Evolutionary conservation across 1,284 basidiomycete species (phyloP).

Genomic region (Rugosomyces carneus): DNA sequence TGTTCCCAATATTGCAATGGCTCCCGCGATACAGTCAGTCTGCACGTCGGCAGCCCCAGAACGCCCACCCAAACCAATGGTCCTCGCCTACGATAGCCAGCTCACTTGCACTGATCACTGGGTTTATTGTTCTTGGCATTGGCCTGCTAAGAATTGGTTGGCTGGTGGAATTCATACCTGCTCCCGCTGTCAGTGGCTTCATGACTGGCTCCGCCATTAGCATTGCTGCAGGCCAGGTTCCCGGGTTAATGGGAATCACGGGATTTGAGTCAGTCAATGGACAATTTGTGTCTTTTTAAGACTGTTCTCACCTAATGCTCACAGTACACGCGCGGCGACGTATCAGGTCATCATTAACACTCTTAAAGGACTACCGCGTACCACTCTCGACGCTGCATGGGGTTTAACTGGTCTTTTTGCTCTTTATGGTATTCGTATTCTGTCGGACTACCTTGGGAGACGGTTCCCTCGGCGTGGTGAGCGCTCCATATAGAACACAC

Average conservation of each 20-base stretch:
- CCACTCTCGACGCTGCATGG: conserved; percentile 83
- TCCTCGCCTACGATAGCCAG: conserved; percentile 74
- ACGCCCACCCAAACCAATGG: conserved; percentile 50
- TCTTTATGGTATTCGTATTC: conserved; percentile 73
- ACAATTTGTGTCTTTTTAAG: conserved; percentile 1
- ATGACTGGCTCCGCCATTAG: conserved; percentile 90
- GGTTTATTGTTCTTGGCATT: conserved; percentile 89
- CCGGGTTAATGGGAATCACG: conserved; percentile 79
- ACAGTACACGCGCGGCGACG: conserved; percentile 77
- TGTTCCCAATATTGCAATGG: conserved; percentile 86
- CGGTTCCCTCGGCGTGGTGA: conserved; percentile 65
- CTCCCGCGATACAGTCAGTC: conserved; percentile 74
- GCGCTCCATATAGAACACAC: conserved; percentile 17
- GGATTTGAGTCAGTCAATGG: conserved; percentile 63
- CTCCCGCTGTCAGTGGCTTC: conserved; percentile 89
- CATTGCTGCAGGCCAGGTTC: conserved; percentile 82
- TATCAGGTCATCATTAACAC: conserved; percentile 91
- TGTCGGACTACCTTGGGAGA: conserved; percentile 51
- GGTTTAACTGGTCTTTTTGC: conserved; percentile 73
- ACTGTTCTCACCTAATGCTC: conserved; percentile 4
- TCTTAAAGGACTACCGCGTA: conserved; percentile 73
- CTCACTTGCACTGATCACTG: conserved; percentile 82
- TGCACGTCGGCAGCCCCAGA: conserved; percentile 40
- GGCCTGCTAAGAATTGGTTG: conserved; percentile 92
- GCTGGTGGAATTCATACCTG: conserved; percentile 93